These are phyloP conservation scores for Colletotrichum euphorbiae DNA, from an alignment of 2,329 filamentous ascomycete species.

Conservation along the genomic window DNA sequence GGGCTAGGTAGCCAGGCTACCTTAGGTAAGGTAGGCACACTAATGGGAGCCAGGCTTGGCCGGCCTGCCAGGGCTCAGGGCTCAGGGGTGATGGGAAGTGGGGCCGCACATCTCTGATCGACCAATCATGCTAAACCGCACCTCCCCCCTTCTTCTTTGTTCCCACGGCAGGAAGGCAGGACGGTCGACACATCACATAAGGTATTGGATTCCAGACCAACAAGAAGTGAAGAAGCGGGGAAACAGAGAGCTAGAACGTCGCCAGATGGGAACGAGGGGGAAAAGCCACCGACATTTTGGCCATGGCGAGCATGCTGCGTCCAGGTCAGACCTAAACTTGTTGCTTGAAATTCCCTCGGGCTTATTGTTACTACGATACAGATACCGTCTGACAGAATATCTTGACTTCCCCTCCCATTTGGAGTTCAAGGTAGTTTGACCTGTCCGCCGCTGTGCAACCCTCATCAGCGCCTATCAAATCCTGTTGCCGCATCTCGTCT, in stretches of 20 bases:
- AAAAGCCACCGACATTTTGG: constrained; percentile 11
- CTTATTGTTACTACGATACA: background rate
- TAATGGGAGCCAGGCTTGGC: background rate
- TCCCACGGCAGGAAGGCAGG: background rate
- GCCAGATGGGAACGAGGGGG: constrained; percentile 4
- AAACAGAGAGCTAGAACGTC: background rate
- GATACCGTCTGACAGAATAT: background rate
- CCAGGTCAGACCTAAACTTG: too few relatives aligned
- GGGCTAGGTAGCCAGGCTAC: constrained; percentile 22
- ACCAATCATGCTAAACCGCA: constrained; percentile 24
- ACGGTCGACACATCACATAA: background rate
- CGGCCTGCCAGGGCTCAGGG: constrained; percentile 9
- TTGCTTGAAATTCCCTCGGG: background rate
- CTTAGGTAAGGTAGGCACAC: background rate
- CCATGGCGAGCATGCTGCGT: constrained; percentile 2
- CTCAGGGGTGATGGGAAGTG: constrained; percentile 20
- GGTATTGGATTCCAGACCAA: constrained; percentile 18
- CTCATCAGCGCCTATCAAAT: too few relatives aligned
- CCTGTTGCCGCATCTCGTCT: background rate
- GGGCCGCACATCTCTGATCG: background rate
- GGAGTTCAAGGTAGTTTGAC: background rate
- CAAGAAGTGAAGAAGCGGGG: constrained; percentile 22
- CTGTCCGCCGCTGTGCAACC: too few relatives aligned
- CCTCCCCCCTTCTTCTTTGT: background rate
- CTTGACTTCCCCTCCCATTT: background rate